phyloP scores from a whole-genome alignment of 192 early-diverging fungal species.

The Gigaspora rosea region DNA sequence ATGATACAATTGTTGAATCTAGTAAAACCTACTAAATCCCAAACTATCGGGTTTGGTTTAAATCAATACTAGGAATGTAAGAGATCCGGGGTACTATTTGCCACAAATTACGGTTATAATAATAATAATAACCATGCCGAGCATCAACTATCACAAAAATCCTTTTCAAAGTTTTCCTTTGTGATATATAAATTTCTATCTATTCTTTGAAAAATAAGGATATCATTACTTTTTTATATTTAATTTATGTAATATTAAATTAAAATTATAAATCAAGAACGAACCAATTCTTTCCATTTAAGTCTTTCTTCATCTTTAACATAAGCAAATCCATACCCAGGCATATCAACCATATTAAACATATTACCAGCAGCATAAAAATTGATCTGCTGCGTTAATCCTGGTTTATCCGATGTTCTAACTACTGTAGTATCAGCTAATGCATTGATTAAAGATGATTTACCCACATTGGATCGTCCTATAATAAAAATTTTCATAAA shows the following conservation, averaged over 20 bases:
- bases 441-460: slow-evolving; percentile 74
- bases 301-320: slow-evolving; percentile 59
- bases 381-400: slow-evolving; percentile 80
- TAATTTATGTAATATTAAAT: background rate
- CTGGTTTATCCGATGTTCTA: slow-evolving; percentile 71
- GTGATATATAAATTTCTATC: slow-evolving; percentile 67
- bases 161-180: slow-evolving; percentile 58
- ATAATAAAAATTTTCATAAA: background rate
- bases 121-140: slow-evolving; percentile 56
- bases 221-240: background rate
- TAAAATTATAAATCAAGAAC: background rate
- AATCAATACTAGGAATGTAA: too few relatives aligned
- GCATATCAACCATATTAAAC: slow-evolving; percentile 77
- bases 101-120: background rate
- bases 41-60: too few relatives aligned
- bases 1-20: too few relatives aligned
- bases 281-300: slow-evolving; percentile 64
- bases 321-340: slow-evolving; percentile 82
- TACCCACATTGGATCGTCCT: slow-evolving; percentile 80
- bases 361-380: slow-evolving; percentile 67
- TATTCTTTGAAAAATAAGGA: slow-evolving; percentile 29
- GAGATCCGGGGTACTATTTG: too few relatives aligned
- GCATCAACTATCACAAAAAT: slow-evolving; percentile 78
- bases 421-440: slow-evolving; percentile 62
- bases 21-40: too few relatives aligned